Evolutionary conservation across 2,329 filamentous ascomycete genomes (phyloP).

Genomic region (Leptographium galeiforme): DNA sequence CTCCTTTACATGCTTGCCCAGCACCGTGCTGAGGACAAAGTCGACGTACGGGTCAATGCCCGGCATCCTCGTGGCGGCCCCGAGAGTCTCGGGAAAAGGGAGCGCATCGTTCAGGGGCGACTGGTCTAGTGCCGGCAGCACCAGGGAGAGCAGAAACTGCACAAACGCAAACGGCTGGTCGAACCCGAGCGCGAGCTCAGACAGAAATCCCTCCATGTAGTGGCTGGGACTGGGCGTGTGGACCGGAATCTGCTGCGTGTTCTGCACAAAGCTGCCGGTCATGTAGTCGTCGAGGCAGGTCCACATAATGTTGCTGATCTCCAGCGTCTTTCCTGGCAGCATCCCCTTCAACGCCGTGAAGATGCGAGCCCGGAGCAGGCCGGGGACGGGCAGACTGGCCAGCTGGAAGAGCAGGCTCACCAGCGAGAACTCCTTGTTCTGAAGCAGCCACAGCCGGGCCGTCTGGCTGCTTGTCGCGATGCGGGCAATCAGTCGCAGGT

Average conservation of each 20-base stretch:
- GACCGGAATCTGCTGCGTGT: slow-evolving; percentile 19
- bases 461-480: slow-evolving; percentile 60
- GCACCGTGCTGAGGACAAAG: slow-evolving; percentile 70
- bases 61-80: slow-evolving; percentile 57
- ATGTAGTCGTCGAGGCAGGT: slow-evolving; percentile 66
- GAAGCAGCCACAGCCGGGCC: slow-evolving; percentile 61
- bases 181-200: slow-evolving; percentile 63
- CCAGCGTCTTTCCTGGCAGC: slow-evolving; percentile 56
- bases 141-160: slow-evolving; percentile 57
- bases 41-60: slow-evolving; percentile 91
- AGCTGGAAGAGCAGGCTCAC: slow-evolving; percentile 65
- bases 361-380: slow-evolving; percentile 67
- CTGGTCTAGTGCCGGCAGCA: slow-evolving; percentile 50
- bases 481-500: slow-evolving; percentile 76
- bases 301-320: slow-evolving; percentile 67
- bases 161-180: slow-evolving; percentile 81
- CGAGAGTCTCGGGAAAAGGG: slow-evolving; percentile 77
- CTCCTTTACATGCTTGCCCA: slow-evolving; percentile 45
- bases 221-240: slow-evolving; percentile 18
- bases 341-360: slow-evolving; percentile 68
- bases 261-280: slow-evolving; percentile 37
- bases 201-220: slow-evolving; percentile 51
- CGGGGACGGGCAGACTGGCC: slow-evolving; percentile 62
- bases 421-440: slow-evolving; percentile 47
- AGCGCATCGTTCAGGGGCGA: slow-evolving; percentile 57